A percentile compares a stretch with the other conserved stretches of the same genome.
These are phyloP conservation scores for Cytospora schulzeri DNA, from an alignment of 2,329 filamentous ascomycete species.

Conservation along the genomic window DNA sequence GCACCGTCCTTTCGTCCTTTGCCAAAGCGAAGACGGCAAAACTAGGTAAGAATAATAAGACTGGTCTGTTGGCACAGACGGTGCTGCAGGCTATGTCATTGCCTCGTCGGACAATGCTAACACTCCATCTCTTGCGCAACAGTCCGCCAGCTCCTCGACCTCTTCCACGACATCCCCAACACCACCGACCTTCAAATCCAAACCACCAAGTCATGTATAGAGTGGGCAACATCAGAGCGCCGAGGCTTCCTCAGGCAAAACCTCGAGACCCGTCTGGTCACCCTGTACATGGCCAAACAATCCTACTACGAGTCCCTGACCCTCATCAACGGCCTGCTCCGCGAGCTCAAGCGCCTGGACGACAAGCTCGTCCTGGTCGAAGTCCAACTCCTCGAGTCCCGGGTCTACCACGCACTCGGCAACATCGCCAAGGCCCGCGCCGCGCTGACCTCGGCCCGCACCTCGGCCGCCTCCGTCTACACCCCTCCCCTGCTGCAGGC, in stretches of 20 bases:
- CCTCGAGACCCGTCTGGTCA: constrained; percentile 92
- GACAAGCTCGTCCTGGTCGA: constrained; percentile 98
- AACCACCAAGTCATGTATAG: constrained; percentile 98
- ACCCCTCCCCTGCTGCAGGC: constrained; percentile 94
- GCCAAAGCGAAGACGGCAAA: constrained; percentile 99
- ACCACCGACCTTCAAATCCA: constrained; percentile 91
- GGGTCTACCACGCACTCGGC: constrained; percentile 95
- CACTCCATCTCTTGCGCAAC: constrained; percentile 14
- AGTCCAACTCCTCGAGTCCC: constrained; percentile 94
- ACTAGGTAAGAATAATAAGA: constrained; percentile 76
- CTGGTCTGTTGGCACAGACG: not conserved
- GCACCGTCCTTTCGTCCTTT: constrained; percentile 90
- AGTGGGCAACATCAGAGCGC: constrained; percentile 95
- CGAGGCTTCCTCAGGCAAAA: constrained; percentile 97
- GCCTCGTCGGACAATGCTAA: constrained; percentile 2
- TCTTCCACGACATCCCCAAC: constrained; percentile 91
- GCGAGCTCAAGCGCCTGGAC: constrained; percentile 95
- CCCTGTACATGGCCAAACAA: constrained; percentile 95
- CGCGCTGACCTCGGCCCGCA: constrained; percentile 90
- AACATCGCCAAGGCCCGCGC: constrained; percentile 96
- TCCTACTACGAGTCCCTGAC: constrained; percentile 96
- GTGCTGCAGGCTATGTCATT: not conserved
- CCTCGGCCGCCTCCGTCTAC: constrained; percentile 95
- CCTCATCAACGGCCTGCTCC: constrained; percentile 93
- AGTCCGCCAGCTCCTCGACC: constrained; percentile 96